phyloP scores from a whole-genome alignment of 495 filamentous ascomycete species.

The Ascodesmis nigricans region DNA sequence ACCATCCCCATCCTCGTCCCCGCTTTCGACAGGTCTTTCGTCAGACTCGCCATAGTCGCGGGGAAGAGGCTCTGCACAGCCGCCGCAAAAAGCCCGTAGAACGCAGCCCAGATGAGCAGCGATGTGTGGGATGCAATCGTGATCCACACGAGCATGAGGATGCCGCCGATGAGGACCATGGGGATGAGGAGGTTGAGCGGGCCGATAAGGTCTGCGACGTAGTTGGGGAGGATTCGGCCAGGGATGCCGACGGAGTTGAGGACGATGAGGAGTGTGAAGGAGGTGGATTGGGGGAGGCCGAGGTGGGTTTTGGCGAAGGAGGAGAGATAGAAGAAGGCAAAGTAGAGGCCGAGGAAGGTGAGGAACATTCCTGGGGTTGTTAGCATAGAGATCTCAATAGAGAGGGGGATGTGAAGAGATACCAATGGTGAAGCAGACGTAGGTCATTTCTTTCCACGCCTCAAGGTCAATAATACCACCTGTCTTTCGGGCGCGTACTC shows the following conservation, averaged over 20 bases:
- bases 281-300: constrained; percentile 29
- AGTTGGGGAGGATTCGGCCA: constrained; percentile 42
- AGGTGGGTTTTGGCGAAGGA: constrained; percentile 36
- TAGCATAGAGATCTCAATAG: constrained; percentile 1
- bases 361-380: constrained; percentile 25
- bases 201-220: constrained; percentile 42
- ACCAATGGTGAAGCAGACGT: constrained; percentile 42
- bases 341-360: constrained; percentile 46
- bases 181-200: constrained; percentile 41
- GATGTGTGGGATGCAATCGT: constrained; percentile 29
- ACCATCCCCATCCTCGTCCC: constrained; percentile 59
- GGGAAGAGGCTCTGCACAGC: constrained; percentile 49
- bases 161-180: constrained; percentile 28
- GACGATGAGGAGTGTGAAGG: constrained; percentile 46
- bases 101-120: constrained; percentile 37
- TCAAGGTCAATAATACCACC: constrained; percentile 44
- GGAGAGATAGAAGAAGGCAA: constrained; percentile 53
- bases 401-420: constrained; percentile 26
- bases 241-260: constrained; percentile 48
- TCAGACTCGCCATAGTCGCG: constrained; percentile 36
- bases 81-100: constrained; percentile 40
- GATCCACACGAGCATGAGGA: constrained; percentile 41
- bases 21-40: constrained; percentile 40
- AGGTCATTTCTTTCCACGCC: constrained; percentile 44
- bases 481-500: constrained; percentile 39